phyloP scores from a whole-genome alignment of 2,329 filamentous ascomycete genomes.

The Sarocladiaceae sp. region DNA sequence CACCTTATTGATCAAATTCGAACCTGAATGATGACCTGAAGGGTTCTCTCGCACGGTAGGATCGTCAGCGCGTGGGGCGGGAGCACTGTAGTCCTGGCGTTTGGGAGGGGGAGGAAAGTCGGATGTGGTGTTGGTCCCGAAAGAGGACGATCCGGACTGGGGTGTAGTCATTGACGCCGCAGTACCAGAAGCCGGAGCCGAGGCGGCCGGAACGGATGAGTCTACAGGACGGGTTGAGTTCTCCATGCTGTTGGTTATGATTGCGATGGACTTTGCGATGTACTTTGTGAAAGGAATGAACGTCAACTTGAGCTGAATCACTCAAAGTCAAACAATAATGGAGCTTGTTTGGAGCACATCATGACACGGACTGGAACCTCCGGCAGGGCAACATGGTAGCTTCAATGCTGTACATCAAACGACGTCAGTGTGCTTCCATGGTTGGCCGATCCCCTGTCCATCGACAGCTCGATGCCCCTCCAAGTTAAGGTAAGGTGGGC shows the following conservation, averaged over 20 bases:
- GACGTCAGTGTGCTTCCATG: background rate
- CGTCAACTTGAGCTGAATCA: no score
- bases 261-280: no score
- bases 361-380: background rate
- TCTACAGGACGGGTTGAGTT: background rate
- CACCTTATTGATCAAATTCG: background rate
- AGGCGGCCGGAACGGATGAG: background rate
- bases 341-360: background rate
- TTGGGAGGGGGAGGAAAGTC: constrained; percentile 1
- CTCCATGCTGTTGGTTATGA: no score
- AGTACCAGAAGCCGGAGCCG: background rate
- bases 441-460: background rate
- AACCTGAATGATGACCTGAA: background rate
- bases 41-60: background rate
- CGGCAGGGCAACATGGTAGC: background rate
- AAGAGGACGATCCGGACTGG: background rate
- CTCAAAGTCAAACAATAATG: no score
- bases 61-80: background rate
- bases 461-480: background rate
- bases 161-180: background rate
- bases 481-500: background rate
- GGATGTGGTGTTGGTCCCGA: background rate
- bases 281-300: no score
- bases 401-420: background rate
- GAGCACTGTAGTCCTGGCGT: background rate